These are phyloP conservation scores for Sporisorium exsertum DNA, from an alignment of 1,284 basidiomycete genomes.

Conservation along the genomic window DNA sequence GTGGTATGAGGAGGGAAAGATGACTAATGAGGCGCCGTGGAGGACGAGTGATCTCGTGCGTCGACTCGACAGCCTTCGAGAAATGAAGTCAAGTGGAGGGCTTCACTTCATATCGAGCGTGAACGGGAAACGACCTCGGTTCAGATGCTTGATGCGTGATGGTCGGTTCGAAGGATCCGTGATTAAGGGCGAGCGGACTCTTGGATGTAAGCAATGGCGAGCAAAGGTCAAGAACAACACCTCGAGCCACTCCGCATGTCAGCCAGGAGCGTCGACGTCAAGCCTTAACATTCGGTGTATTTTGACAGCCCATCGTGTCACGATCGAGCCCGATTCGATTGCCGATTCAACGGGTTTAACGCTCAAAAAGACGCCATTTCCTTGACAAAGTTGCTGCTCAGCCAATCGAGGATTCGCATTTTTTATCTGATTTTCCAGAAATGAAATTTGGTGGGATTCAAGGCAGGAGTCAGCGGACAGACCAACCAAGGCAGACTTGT, in stretches of 20 bases:
- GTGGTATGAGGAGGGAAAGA: not conserved
- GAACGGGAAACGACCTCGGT: not conserved
- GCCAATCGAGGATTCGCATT: constrained; percentile 7
- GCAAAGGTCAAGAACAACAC: not conserved
- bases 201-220: not conserved
- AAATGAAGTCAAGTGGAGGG: not conserved
- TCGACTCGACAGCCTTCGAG: not conserved
- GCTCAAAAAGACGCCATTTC: constrained; percentile 7
- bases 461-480: constrained; percentile 2
- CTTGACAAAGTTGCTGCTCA: no score
- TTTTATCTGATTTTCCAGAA: constrained; percentile 26
- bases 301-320: not conserved
- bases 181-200: not conserved
- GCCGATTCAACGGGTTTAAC: not conserved
- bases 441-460: not conserved
- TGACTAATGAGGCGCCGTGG: not conserved
- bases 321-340: not conserved
- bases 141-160: not conserved
- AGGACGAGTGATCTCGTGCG: not conserved
- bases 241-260: constrained; percentile 1
- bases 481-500: not conserved
- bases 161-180: not conserved
- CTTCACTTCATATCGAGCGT: not conserved
- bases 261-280: not conserved
- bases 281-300: not conserved